Evolutionary conservation across 2,329 filamentous ascomycete genomes (phyloP), one percentile per base, ranked within the genome.

Genomic region (Paecilomyces sp.): DNA sequence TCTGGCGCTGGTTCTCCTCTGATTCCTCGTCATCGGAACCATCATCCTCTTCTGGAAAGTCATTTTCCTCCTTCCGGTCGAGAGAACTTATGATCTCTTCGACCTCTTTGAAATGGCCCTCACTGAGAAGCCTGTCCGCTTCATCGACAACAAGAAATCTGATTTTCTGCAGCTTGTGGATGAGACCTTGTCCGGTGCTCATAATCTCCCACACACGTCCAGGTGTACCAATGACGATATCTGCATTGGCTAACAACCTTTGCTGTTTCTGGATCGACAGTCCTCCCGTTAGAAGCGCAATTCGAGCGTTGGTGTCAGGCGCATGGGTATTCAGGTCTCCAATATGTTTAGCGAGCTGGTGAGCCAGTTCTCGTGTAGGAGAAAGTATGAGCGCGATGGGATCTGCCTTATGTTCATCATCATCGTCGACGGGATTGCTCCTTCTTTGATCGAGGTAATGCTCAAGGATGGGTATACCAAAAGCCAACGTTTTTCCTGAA

Each of bases 191-290:
- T 53, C 89, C 90, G 1, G 86, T 85, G 72, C 89, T 91, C 61
- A 97, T 85, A 5, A 99, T 87, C 71, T 99, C 94, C 94, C 94
- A 99, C 54, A 97, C 75, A 61, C 94, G 86, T 25, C 94, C 94
- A 0, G 94, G 94, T 0, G 94, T 97, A 56, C 88, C 93, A 59
- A 99, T 85, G n/a, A 99, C 86, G 56, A 99, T 90, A 68, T 99
- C 92, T 1, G 93, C 93, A 68, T 87, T 87, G 54, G 87, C 83
- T 25, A 99, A 77, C 68, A 93, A 86, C 55, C 94, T 85, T 69
- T 95, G 89, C 72, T 99, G 94, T 76, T 99, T 99, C 65, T 94
- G 88, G n/a, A 97, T 83, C 2, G 94, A 95, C 33, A 99, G 76
- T 50, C 94, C 94, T 66, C 94, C 94, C 0, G 93, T 99, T 6